These are phyloP conservation scores for Torulaspora gathmanii DNA, from an alignment of 805 yeast genomes.

Conservation along the genomic window DNA sequence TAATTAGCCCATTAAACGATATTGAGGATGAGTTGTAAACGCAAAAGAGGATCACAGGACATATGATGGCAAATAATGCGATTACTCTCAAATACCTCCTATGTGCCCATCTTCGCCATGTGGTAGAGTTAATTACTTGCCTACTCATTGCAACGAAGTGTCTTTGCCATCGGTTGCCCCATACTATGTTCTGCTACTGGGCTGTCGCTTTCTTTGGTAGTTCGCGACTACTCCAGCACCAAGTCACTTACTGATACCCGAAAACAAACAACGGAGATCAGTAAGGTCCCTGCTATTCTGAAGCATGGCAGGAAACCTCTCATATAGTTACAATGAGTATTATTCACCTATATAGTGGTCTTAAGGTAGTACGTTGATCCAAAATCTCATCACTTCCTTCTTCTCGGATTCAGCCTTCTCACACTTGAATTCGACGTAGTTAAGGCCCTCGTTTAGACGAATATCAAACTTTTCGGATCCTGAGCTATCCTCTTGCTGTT, in stretches of 20 bases:
- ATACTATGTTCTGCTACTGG: too few relatives aligned
- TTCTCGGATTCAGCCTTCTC: slow-evolving; percentile 11
- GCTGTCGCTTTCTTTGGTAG: too few relatives aligned
- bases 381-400: slow-evolving; percentile 28
- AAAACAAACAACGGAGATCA: too few relatives aligned
- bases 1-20: background rate
- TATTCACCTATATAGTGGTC: background rate
- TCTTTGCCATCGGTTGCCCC: too few relatives aligned
- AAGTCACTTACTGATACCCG: too few relatives aligned
- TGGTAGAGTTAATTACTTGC: background rate
- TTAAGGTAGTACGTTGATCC: slow-evolving; percentile 34
- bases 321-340: background rate
- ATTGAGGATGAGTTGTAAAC: background rate
- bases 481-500: slow-evolving; percentile 3
- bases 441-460: slow-evolving; percentile 32
- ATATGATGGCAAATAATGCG: background rate
- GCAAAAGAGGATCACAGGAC: background rate
- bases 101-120: slow-evolving; percentile 1
- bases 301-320: background rate
- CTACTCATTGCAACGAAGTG: background rate
- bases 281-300: background rate
- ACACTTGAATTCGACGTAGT: slow-evolving; percentile 27
- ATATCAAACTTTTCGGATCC: slow-evolving; percentile 28
- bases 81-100: slow-evolving; percentile 2
- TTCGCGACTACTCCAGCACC: too few relatives aligned